A percentile compares a stretch with the other conserved stretches of the same genome.
These are phyloP conservation scores for Drosera spatulata DNA, from an alignment of 179 eudicot genomes.

Conservation along the genomic window DNA sequence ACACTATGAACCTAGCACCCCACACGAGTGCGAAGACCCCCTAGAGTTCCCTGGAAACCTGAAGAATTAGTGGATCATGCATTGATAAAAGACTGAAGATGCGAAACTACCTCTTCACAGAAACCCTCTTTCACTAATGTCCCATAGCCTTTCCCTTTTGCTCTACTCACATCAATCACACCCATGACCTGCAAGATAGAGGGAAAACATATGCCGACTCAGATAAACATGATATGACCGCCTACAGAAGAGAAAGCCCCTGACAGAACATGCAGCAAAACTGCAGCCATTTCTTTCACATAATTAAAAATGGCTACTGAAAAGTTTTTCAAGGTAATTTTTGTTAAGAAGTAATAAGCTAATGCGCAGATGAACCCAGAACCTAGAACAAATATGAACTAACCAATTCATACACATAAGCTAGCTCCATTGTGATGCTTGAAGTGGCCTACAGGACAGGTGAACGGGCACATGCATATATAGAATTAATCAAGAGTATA, in stretches of 20 bases:
- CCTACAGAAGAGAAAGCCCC: not conserved
- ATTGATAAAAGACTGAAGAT: not conserved
- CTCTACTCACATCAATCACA: slow-evolving; percentile 70
- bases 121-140: slow-evolving; percentile 87
- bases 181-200: slow-evolving; percentile 62
- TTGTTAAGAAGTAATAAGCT: too few relatives aligned
- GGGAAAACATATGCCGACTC: not conserved
- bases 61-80: too few relatives aligned
- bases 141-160: slow-evolving; percentile 79
- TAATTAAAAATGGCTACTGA: too few relatives aligned
- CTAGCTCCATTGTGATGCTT: slow-evolving; percentile 70
- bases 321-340: too few relatives aligned
- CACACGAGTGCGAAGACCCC: too few relatives aligned
- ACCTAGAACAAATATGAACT: slow-evolving; percentile 16
- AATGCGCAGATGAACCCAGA: not conserved
- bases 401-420: slow-evolving; percentile 89
- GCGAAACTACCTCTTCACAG: slow-evolving; percentile 74
- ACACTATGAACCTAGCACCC: too few relatives aligned
- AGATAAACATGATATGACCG: slow-evolving; percentile 2
- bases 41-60: too few relatives aligned
- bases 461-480: not conserved
- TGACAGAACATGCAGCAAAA: too few relatives aligned
- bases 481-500: not conserved
- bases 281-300: too few relatives aligned
- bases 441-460: slow-evolving; percentile 51